Percentiles rank a stretch among this genome's conserved stretches.
Evolutionary conservation across 257 asterid genomes (phyloP).

Genomic region (Solanum appendiculatum): DNA sequence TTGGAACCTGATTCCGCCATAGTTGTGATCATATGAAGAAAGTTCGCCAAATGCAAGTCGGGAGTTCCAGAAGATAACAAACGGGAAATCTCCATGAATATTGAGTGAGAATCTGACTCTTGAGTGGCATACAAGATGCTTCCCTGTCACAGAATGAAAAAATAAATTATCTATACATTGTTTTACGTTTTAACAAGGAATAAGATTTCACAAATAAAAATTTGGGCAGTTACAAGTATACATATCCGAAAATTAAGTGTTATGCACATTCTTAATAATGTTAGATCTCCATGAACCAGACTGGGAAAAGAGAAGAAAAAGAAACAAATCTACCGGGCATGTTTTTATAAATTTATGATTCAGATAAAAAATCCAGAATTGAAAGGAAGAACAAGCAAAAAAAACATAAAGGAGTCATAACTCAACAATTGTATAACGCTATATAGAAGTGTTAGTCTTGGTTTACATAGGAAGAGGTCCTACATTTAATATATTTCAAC

Average conservation of each 20-base stretch:
- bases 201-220: neutral
- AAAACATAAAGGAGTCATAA: neutral
- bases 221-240: neutral
- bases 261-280: neutral
- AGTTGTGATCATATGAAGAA: conserved; percentile 79
- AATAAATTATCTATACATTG: neutral
- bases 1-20: conserved; percentile 80
- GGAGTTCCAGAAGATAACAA: conserved; percentile 47
- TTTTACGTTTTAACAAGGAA: neutral
- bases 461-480: neutral
- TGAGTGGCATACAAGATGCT: conserved; percentile 50
- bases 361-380: neutral
- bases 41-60: conserved; percentile 75
- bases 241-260: neutral
- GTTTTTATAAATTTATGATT: neutral
- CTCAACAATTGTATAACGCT: neutral
- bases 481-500: neutral
- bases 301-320: neutral
- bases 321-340: neutral
- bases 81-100: conserved; percentile 70
- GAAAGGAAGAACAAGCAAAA: neutral
- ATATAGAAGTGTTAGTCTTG: neutral
- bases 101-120: conserved; percentile 57
- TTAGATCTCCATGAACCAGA: neutral
- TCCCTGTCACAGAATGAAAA: conserved; percentile 33